Conservation (phyloP, 345 rosid species). For the Populus deltoides region DNA sequence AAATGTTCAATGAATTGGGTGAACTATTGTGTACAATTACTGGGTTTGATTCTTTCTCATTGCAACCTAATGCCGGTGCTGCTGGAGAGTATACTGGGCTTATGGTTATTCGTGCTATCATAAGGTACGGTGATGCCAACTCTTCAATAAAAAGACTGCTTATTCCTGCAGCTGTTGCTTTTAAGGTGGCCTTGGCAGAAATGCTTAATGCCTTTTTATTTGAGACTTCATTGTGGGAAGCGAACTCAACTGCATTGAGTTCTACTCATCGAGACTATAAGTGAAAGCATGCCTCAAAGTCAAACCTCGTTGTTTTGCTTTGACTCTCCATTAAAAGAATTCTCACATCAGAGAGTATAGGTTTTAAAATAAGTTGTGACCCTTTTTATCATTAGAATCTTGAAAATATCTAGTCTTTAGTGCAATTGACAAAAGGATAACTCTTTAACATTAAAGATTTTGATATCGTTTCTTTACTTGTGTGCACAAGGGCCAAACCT, state of each 20-base stretch:
- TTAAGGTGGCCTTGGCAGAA: too few relatives aligned
- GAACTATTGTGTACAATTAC: constrained; percentile 79
- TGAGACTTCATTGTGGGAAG: neutral
- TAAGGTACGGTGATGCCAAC: constrained; percentile 43
- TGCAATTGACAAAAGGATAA: neutral
- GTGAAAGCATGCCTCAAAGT: neutral
- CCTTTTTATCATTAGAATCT: neutral
- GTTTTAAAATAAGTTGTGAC: neutral
- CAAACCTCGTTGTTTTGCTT: neutral
- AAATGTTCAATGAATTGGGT: constrained; percentile 90
- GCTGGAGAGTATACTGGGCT: constrained; percentile 99
- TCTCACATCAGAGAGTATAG: neutral
- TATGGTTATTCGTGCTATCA: constrained; percentile 99
- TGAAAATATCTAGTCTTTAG: neutral
- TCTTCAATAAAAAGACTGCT: too few relatives aligned
- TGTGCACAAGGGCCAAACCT: neutral
- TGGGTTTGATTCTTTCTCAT: constrained; percentile 95
- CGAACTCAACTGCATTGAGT: neutral
- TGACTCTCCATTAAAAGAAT: neutral
- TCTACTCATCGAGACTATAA: neutral
- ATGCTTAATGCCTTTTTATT: neutral
- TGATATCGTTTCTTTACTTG: neutral
- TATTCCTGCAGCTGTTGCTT: neutral
- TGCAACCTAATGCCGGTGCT: constrained; percentile 99
- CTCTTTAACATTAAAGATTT: neutral